Percentiles rank a stretch among this genome's conserved stretches.
Evolutionary conservation across 257 asterid species (phyloP).

Genomic region (Anisodus acutangulus): DNA sequence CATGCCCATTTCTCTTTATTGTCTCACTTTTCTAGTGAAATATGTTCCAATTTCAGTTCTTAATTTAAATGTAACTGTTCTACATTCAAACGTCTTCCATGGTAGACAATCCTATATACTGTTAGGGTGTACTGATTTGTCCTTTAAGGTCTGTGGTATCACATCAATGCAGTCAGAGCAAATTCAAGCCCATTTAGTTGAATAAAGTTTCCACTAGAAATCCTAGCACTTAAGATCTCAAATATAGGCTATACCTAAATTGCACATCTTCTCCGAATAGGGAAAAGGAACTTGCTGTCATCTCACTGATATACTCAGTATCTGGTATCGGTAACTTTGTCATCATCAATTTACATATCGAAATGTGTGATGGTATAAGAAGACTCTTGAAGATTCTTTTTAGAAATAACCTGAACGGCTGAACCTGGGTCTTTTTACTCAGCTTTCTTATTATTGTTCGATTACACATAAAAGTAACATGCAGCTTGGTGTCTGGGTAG

Average conservation of each 20-base stretch:
- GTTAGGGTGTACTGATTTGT: not conserved
- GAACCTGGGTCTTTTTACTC: not conserved
- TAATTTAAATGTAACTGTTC: not conserved
- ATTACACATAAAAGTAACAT: not conserved
- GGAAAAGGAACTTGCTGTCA: not conserved
- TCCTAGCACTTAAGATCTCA: not conserved
- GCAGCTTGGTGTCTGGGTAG: slow-evolving; percentile 45
- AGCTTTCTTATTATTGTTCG: not conserved
- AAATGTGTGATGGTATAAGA: not conserved
- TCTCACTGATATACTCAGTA: not conserved
- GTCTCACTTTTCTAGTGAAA: not conserved
- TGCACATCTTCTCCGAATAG: not conserved
- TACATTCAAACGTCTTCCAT: not conserved
- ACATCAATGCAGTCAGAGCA: not conserved
- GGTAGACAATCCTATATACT: not conserved
- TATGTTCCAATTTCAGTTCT: slow-evolving; percentile 7
- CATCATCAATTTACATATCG: not conserved
- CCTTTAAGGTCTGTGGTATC: not conserved
- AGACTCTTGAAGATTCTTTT: not conserved
- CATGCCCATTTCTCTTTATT: not conserved
- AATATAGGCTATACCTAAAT: not conserved
- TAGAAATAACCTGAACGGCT: not conserved
- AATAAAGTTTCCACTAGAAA: not conserved
- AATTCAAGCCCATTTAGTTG: not conserved
- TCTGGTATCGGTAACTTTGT: not conserved